Conservation (phyloP, 2,329 filamentous ascomycete genomes). For the Chrysoporthe cubensis region DNA sequence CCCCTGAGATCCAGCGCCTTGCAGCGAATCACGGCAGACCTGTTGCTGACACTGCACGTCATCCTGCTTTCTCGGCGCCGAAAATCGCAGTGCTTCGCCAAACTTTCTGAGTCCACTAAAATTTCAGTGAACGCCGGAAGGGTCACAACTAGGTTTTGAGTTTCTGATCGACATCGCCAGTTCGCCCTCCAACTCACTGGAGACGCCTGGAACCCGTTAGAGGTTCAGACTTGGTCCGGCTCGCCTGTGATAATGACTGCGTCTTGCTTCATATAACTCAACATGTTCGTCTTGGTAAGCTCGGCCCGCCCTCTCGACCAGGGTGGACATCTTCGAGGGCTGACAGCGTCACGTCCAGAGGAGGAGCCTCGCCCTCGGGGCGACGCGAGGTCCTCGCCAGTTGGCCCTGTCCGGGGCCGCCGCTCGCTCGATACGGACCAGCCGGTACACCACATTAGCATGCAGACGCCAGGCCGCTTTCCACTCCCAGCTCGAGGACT, state of each 20-base stretch:
- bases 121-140: not conserved
- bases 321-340: not conserved
- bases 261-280: slow-evolving; percentile 15
- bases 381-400: slow-evolving; percentile 33
- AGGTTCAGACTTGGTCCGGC: not conserved
- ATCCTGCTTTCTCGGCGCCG: slow-evolving; percentile 10
- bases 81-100: slow-evolving; percentile 1
- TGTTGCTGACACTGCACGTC: slow-evolving; percentile 16
- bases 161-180: not conserved
- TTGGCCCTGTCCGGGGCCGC: slow-evolving; percentile 23
- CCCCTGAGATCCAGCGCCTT: not conserved
- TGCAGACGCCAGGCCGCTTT: slow-evolving; percentile 57
- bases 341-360: slow-evolving; percentile 31
- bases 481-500: slow-evolving; percentile 64
- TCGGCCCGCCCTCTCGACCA: not conserved
- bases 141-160: not conserved
- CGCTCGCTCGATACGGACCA: slow-evolving; percentile 14
- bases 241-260: slow-evolving; percentile 11
- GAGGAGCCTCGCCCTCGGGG: slow-evolving; percentile 36
- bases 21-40: not conserved
- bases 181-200: not conserved
- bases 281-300: slow-evolving; percentile 29
- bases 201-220: not conserved
- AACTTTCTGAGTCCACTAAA: not conserved
- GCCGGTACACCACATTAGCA: slow-evolving; percentile 28